Conservation (phyloP, 139 green algal genomes). For the Chlamydomonas urium region DNA sequence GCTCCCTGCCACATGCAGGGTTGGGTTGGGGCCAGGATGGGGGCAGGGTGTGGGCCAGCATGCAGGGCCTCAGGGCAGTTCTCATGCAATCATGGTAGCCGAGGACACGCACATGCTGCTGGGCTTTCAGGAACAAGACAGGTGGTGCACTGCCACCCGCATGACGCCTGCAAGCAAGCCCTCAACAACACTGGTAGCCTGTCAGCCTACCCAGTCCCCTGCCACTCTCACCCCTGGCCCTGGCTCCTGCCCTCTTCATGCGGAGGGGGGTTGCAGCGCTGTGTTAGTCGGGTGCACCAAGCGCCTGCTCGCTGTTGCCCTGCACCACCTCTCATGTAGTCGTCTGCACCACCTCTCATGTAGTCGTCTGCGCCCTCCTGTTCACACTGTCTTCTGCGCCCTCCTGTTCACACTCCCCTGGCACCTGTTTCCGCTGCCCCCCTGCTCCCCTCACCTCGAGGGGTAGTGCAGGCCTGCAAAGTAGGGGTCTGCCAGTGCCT, state of each 20-base stretch:
- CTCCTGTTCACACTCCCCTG: neutral
- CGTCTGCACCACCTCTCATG: neutral
- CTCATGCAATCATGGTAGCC: too few relatives aligned
- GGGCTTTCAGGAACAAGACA: neutral
- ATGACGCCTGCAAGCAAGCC: too few relatives aligned
- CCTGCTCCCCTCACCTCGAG: neutral
- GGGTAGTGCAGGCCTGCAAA: slow-evolving; percentile 22
- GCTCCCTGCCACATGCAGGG: slow-evolving; percentile 56
- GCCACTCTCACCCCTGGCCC: neutral
- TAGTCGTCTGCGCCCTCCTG: neutral
- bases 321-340: neutral
- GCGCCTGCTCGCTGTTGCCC: neutral
- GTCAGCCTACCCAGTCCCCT: neutral
- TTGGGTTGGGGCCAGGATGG: too few relatives aligned
- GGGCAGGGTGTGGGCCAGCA: too few relatives aligned
- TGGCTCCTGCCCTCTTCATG: neutral
- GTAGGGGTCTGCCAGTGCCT: slow-evolving; percentile 69
- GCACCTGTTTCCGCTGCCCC: too few relatives aligned
- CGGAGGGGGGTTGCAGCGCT: neutral
- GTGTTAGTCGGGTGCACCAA: neutral
- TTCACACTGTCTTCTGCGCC: neutral
- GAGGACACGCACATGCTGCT: neutral
- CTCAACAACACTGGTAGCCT: neutral
- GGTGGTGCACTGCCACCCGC: neutral
- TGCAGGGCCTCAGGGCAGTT: too few relatives aligned